Base-by-base conservation (phyloP, 2,329 filamentous ascomycete genomes). In the Ophiocordyceps robertsii region DNA sequence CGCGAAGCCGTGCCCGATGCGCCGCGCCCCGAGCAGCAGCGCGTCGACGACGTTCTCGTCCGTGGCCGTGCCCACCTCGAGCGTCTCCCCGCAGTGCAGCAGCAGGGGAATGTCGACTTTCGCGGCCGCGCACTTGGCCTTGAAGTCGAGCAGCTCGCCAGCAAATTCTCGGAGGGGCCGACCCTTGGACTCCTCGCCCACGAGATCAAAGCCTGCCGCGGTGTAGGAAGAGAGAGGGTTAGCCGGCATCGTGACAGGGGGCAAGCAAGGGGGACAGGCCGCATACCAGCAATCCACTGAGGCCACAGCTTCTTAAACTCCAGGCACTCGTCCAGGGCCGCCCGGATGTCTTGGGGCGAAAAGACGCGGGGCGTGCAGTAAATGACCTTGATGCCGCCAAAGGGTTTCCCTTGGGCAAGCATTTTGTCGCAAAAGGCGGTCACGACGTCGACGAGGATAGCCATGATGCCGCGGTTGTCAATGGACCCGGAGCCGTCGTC, bases 31-130 rank as follows among this genome's bases (percentile, higher is more conserved):
- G 3, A 87, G 66, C 1, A 82, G 60, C 2, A 84, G 68, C 4
- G 82, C 80, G 47, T 85, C 81, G 40, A 80, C 67, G 0, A 88
- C 63, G 54, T 87, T 88, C 16, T 72, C 77, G 48, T 86, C 78
- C 1, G 71, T 69, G 6, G 77, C 72, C 21, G 69, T 71, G 32
- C 80, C 82, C 9, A 73, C 69, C 29, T 84, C 77, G 5, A 84
- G 66, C 1, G 82, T 84, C 62, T 88, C 83, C 21, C 82, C 83
- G 48, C 82, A 85, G 60, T 88, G 82, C 53, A 87, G 84, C 33
- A 87, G 64, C 53, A 86, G 84, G 0, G 82, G 82, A 3, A 87
- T 82, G 0, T 77, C 67, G 4, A 82, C 45, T 0, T 54, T 51
- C 1, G 65, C 55, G 1, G 49, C 44, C 6, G 60, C 53, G 59